Conservation (phyloP, 352 stramenopile species). For the Saprolegnia diclina region DNA sequence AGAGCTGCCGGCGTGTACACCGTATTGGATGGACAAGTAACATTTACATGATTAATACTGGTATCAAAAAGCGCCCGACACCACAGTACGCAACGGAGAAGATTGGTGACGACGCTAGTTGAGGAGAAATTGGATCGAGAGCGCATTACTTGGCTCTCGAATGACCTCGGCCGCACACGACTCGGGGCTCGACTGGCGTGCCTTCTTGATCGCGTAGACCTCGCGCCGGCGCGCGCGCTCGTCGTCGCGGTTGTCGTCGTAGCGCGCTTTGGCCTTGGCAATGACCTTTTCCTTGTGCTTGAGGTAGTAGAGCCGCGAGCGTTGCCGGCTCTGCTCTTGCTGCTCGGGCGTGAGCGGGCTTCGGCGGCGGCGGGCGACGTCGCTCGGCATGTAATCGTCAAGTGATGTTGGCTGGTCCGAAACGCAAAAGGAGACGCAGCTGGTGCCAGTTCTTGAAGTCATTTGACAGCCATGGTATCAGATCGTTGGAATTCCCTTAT, state of each 20-base stretch:
- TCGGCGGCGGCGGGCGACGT: neutral
- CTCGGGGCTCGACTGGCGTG: neutral
- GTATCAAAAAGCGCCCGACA: no score
- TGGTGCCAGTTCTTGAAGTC: no score
- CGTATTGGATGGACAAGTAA: no score
- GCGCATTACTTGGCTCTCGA: neutral
- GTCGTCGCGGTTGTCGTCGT: conserved; percentile 6
- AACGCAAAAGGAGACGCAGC: no score
- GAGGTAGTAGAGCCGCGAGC: conserved; percentile 7
- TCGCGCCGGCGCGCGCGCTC: conserved; percentile 1
- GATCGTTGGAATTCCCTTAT: no score
- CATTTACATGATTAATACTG: no score
- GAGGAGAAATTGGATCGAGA: neutral
- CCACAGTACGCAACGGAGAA: no score
- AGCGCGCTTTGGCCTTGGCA: conserved; percentile 9
- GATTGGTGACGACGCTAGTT: no score
- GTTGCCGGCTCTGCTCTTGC: neutral
- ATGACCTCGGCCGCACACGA: neutral
- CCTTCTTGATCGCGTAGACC: neutral
- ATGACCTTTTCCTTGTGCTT: conserved; percentile 6
- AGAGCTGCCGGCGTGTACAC: no score
- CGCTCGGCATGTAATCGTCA: neutral
- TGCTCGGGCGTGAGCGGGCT: neutral
- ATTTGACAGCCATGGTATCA: no score
- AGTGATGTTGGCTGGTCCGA: no score